phyloP scores from a whole-genome alignment of 192 early-diverging fungal genomes.

The Entophlyctis luteolus region DNA sequence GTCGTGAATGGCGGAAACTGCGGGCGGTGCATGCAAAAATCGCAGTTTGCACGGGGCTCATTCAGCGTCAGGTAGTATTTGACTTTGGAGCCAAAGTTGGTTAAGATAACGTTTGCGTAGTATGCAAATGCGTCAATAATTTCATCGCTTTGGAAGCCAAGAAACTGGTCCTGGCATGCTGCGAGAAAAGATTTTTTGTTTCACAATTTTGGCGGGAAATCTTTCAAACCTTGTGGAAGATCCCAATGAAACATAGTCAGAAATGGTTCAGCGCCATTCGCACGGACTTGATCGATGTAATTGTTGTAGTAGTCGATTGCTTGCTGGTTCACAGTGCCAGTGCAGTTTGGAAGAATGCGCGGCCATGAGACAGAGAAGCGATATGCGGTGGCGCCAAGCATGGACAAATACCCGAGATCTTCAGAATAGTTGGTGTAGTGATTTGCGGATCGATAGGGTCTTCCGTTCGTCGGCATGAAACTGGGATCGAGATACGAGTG shows the following conservation, averaged over 20 bases:
- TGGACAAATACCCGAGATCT: constrained; percentile 23
- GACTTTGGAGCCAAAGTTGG: constrained; percentile 20
- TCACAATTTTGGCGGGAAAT: background rate
- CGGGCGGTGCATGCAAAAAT: constrained; percentile 11
- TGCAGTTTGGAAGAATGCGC: constrained; percentile 34
- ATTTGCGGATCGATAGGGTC: constrained; percentile 15
- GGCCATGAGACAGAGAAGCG: constrained; percentile 38
- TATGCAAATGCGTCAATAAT: constrained; percentile 34
- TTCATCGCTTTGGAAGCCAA: constrained; percentile 3
- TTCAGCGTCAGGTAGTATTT: constrained; percentile 39
- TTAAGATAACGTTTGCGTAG: constrained; percentile 33
- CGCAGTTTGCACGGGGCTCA: constrained; percentile 36
- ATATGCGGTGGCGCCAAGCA: constrained; percentile 29
- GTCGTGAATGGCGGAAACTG: constrained; percentile 13
- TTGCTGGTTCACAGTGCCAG: constrained; percentile 23
- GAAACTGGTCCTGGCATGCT: constrained; percentile 30
- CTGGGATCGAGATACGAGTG: background rate
- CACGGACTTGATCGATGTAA: constrained; percentile 26
- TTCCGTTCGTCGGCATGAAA: background rate
- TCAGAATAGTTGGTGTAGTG: constrained; percentile 24
- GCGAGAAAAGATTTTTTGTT: background rate
- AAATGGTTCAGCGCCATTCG: constrained; percentile 26
- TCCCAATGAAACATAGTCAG: constrained; percentile 38
- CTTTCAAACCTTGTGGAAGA: constrained; percentile 9
- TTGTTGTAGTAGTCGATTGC: constrained; percentile 31